Conservation (phyloP, 257 asterid genomes). For the Mitragyna speciosa region DNA sequence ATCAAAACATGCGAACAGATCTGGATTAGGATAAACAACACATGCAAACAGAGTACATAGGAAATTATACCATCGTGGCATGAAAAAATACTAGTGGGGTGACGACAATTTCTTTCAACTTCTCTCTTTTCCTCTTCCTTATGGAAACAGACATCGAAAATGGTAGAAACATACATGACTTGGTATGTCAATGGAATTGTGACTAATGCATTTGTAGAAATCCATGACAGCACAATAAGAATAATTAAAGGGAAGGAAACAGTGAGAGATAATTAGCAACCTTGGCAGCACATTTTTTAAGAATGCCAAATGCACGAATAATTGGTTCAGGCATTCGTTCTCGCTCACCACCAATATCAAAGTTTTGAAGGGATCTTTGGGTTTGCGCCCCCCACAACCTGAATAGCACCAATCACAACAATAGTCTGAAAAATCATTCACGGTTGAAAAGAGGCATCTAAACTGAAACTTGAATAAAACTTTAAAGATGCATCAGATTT, state of each 20-base stretch:
- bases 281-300: constrained; percentile 97
- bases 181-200: background rate
- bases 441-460: background rate
- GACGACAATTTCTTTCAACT: background rate
- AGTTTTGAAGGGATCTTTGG: constrained; percentile 91
- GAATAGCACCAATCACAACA: constrained; percentile 16
- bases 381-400: constrained; percentile 99
- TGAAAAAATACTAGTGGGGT: background rate
- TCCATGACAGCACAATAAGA: background rate
- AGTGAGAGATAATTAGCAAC: constrained; percentile 30
- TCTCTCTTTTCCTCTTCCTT: background rate
- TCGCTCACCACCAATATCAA: constrained; percentile 94
- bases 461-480: background rate
- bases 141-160: background rate
- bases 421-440: background rate
- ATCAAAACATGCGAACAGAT: background rate
- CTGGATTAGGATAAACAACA: background rate
- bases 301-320: constrained; percentile 86
- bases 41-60: background rate
- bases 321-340: constrained; percentile 98
- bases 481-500: background rate
- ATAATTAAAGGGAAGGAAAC: background rate
- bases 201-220: background rate
- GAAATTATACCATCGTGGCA: background rate
- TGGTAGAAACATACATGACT: background rate